phyloP scores from a whole-genome alignment of 2,329 filamentous ascomycete species.

The Teratosphaeria viscida region DNA sequence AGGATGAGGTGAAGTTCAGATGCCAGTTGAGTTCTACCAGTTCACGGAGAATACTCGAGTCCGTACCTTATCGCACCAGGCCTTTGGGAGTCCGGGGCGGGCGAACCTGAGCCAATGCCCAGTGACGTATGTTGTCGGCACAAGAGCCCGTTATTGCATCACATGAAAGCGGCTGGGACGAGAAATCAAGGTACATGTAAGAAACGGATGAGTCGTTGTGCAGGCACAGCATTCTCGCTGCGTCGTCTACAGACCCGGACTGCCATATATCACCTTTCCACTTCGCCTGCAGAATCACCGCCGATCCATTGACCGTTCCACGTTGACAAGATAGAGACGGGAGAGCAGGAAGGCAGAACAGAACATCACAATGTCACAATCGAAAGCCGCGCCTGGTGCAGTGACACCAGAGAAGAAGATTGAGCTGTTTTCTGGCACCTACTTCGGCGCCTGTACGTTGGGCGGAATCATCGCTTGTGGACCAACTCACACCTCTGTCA shows the following conservation, averaged over 20 bases:
- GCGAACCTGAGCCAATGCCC: not conserved
- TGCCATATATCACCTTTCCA: not conserved
- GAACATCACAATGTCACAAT: not conserved
- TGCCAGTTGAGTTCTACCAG: too few relatives aligned
- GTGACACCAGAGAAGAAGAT: slow-evolving; percentile 62
- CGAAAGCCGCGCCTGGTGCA: slow-evolving; percentile 3
- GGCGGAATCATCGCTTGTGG: slow-evolving; percentile 66
- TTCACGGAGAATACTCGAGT: too few relatives aligned
- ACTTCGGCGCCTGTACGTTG: slow-evolving; percentile 76
- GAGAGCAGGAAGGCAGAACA: not conserved
- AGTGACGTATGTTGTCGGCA: not conserved
- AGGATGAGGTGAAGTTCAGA: too few relatives aligned
- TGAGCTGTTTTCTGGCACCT: slow-evolving; percentile 67
- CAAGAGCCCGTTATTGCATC: not conserved
- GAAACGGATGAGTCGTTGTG: not conserved
- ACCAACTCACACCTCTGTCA: slow-evolving; percentile 74
- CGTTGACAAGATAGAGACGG: not conserved
- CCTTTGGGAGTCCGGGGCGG: too few relatives aligned
- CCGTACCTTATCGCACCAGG: too few relatives aligned
- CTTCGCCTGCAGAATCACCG: not conserved
- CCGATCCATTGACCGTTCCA: not conserved
- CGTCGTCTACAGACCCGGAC: not conserved
- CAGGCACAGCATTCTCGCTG: not conserved
- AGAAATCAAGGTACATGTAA: not conserved
- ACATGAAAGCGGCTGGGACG: not conserved